Percentiles rank a stretch among this genome's conserved stretches.
phyloP scores from a whole-genome alignment of 345 rosid genomes.

The Litchi chinensis region DNA sequence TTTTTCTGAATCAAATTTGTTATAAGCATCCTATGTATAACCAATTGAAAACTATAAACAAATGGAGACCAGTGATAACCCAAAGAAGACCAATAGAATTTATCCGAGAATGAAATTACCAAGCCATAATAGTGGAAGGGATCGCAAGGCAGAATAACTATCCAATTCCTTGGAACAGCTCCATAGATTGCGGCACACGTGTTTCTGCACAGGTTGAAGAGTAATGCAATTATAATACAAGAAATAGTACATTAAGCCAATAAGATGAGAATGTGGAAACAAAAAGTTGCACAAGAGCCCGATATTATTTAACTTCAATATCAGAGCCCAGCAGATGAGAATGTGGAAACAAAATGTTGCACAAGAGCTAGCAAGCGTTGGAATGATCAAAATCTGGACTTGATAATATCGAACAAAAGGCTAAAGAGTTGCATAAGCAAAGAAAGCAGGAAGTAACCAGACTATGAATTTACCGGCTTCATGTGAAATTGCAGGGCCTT shows the following conservation, averaged over 20 bases:
- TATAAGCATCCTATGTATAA: not conserved
- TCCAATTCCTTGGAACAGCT: constrained; percentile 46
- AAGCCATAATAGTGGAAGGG: constrained; percentile 72
- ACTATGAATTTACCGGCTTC: constrained; percentile 55
- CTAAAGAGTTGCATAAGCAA: constrained; percentile 57
- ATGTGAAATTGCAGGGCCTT: constrained; percentile 32
- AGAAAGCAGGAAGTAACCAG: constrained; percentile 66
- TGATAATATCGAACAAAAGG: constrained; percentile 59
- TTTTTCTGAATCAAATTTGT: too few relatives aligned
- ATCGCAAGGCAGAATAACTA: constrained; percentile 68
- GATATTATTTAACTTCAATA: too few relatives aligned
- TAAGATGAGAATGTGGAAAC: constrained; percentile 19
- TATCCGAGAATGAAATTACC: constrained; percentile 36
- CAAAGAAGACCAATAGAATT: not conserved
- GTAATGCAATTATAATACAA: constrained; percentile 50
- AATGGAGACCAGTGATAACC: not conserved
- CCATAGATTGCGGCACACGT: constrained; percentile 41
- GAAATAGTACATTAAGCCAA: constrained; percentile 56
- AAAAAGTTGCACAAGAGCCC: too few relatives aligned
- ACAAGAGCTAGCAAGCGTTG: constrained; percentile 58
- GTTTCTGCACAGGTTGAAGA: constrained; percentile 52
- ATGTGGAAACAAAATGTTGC: constrained; percentile 45
- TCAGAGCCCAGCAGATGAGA: constrained; percentile 57
- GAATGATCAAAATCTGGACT: constrained; percentile 54
- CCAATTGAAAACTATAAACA: not conserved